Evolutionary conservation across 1,284 basidiomycete species (phyloP), one percentile per base, ranked within the genome.

Genomic region (Phellopilus nigrolimitatus): DNA sequence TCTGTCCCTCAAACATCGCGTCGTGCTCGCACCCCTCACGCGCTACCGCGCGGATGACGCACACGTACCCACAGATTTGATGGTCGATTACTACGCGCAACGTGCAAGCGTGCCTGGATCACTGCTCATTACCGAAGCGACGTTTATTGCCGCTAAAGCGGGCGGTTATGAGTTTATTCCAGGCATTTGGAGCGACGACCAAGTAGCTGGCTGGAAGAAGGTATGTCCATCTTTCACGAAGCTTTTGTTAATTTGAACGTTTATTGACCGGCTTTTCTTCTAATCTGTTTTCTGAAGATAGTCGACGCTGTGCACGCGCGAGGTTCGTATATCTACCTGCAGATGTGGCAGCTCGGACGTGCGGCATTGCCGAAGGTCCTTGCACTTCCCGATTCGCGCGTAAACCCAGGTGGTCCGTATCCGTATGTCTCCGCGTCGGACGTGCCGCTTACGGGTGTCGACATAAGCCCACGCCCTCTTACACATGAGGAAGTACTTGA

Each of bases 301-400:
- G 63, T 62, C 17, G 64, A 63, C 28, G 66, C 62, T 8, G 71
- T 75, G 0, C 78, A 79, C 58, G 66, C 64, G 1, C 71, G 75
- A 46, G 71, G 66, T 4, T 72, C 69, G 0, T 66, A 61, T 58
- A 74, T 80, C 53, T 76, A 67, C 59, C n/a, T n/a, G n/a, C n/a
- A n/a, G n/a, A n/a, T n/a, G n/a, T n/a, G n/a, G n/a, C n/a, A n/a
- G n/a, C n/a, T 75, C 21, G 78, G 75, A 3, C 65, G 75, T 13
- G 63, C 68, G 1, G 71, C 71, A 2, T 51, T 64, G 4, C 60
- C 63, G 1, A 51, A 59, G 0, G 55, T 70, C 3, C 67, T 73
- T 4, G 53, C 53, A 7, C 54, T 60, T 22, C 57, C 63, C 4
- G 10, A 53, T 27, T 36, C 12, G 27, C 22, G 27, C 8, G 4